Base-by-base conservation (phyloP, 495 filamentous ascomycete genomes). In the Aspergillus bertholletiae region DNA sequence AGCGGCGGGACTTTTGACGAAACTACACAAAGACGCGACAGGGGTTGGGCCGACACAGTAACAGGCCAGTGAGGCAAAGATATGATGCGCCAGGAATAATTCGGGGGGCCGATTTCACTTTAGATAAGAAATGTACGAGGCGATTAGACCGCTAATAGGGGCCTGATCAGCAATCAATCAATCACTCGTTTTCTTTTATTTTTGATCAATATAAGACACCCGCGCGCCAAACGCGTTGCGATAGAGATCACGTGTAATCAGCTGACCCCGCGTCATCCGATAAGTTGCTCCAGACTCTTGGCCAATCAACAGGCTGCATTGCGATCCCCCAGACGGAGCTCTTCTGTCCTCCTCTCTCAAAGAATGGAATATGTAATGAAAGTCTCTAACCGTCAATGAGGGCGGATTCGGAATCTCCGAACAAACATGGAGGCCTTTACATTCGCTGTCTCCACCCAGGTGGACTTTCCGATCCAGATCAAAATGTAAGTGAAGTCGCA, bases 401-500 rank as follows among this genome's bases (percentile, higher is more conserved):
- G 20, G 12, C 28, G 52, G 37, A 11, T 41, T 30, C 21, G 28
- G 46, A 15, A 34, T 48, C 40, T 35, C 41, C 28, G 23, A 44
- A 8, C 22, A 22, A 26, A 51, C 22, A 96, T 97, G 92, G 94
- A 98, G 64, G 85, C 92, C 41, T 97, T 95, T 70, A 92, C 90
- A 1, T 97, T 97, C 75, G 92, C 90, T 44, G 87, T 83, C 60
- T 96, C 94, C 43, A 85, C 88, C 39, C 79, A 83, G 65, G 79
- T 97, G 53, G 78, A 90, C 60, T 81, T 89, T 55, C 82, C 87
- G 15, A 81, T 97, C 49, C 85, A 84, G 71, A 83, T 97, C 54
- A 90, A 89, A 73, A 90, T 97, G 91, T 89, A 69, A 62, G 78
- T 71, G n/a, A n/a, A n/a, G n/a, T n/a, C n/a, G n/a, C n/a, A n/a